phyloP scores from a whole-genome alignment of 306 rosid species.

The Rosa rugosa region DNA sequence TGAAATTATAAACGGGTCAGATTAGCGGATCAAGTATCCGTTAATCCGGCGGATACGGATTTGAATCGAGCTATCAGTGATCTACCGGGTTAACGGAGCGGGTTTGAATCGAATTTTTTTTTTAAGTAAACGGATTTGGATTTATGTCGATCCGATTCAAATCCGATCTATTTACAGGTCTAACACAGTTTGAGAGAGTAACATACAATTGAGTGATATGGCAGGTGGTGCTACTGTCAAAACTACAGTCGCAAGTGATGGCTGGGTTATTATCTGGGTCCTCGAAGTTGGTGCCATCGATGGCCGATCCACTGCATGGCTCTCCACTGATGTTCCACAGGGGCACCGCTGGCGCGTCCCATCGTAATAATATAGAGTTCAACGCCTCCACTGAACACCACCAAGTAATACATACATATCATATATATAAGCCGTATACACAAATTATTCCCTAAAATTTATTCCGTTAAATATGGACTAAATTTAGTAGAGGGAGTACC shows the following conservation, averaged over 20 bases:
- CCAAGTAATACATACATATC: neutral
- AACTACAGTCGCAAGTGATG: conserved; percentile 22
- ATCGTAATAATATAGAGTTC: conserved; percentile 25
- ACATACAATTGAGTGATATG: conserved; percentile 33
- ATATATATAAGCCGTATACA: too few relatives aligned
- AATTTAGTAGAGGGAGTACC: neutral
- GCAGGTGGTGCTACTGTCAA: neutral
- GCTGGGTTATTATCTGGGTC: conserved; percentile 5
- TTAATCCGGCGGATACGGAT: too few relatives aligned
- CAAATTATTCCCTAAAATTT: too few relatives aligned
- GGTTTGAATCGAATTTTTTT: too few relatives aligned
- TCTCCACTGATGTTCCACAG: conserved; percentile 34
- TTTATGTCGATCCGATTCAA: too few relatives aligned
- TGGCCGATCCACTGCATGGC: conserved; percentile 29
- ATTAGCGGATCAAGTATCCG: too few relatives aligned
- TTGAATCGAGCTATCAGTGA: too few relatives aligned
- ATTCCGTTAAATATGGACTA: neutral
- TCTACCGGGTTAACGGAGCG: too few relatives aligned
- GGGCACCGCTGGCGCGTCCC: conserved; percentile 1
- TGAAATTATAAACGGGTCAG: too few relatives aligned
- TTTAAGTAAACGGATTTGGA: too few relatives aligned
- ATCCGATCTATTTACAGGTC: too few relatives aligned
- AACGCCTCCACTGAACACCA: conserved; percentile 26
- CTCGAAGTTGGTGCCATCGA: neutral
- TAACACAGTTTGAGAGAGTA: neutral